Conservation (phyloP, 129 eudicot genomes). For the Saussurea involucrata region DNA sequence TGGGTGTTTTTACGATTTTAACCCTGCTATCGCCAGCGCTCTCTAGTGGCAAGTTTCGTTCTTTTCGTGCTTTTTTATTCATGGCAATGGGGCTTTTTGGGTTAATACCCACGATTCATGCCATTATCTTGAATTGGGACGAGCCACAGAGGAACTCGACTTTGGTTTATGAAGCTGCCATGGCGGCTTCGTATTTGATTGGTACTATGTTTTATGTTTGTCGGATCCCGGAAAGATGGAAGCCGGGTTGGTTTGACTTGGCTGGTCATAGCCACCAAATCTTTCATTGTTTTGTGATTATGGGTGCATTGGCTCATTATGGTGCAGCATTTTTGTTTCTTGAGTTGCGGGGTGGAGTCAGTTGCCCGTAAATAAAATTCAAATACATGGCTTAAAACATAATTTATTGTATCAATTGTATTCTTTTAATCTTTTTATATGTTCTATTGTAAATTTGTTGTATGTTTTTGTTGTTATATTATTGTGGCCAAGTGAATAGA, state of each 20-base stretch:
- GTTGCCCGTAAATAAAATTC: conserved; percentile 22
- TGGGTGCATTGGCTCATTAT: conserved; percentile 92
- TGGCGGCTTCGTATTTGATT: conserved; percentile 73
- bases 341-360: conserved; percentile 39
- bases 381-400: not conserved
- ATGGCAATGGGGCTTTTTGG: conserved; percentile 89
- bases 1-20: conserved; percentile 67
- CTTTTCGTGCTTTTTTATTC: conserved; percentile 65
- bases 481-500: not conserved
- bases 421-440: not conserved
- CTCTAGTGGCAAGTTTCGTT: conserved; percentile 61
- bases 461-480: not conserved
- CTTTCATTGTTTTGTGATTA: conserved; percentile 78
- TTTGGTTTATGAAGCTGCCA: conserved; percentile 58
- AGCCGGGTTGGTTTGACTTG: conserved; percentile 91
- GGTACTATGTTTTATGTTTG: conserved; percentile 79
- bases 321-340: conserved; percentile 74
- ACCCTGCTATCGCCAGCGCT: conserved; percentile 77
- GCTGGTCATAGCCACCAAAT: conserved; percentile 94
- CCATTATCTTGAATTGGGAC: conserved; percentile 55
- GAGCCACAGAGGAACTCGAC: conserved; percentile 66
- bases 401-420: not conserved
- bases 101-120: conserved; percentile 71
- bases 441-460: not conserved
- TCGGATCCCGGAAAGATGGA: conserved; percentile 86